phyloP scores from a whole-genome alignment of 345 rosid species.

The Lepidium aucheri region DNA sequence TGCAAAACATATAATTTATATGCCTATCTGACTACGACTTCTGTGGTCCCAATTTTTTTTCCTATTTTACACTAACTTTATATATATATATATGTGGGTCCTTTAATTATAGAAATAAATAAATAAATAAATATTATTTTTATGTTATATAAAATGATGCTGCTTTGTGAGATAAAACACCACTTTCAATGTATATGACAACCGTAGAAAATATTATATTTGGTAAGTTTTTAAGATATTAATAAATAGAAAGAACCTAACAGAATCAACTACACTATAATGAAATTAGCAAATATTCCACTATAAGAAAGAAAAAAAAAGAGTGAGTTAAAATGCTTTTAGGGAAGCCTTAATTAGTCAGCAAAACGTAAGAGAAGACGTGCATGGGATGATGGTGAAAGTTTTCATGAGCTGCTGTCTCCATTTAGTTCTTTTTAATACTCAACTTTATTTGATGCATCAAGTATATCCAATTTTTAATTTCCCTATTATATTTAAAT shows the following conservation, averaged over 20 bases:
- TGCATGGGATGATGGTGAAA: constrained; percentile 26
- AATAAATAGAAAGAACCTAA: not conserved
- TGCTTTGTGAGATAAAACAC: constrained; percentile 14
- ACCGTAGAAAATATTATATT: not conserved
- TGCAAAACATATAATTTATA: constrained; percentile 21
- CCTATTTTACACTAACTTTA: not conserved
- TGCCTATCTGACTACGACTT: constrained; percentile 21
- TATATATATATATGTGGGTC: not conserved
- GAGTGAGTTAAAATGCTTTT: constrained; percentile 2
- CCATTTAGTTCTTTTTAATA: not conserved
- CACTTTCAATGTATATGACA: constrained; percentile 3
- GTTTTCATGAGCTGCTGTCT: constrained; percentile 22
- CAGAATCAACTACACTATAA: not conserved
- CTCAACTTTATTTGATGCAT: not conserved
- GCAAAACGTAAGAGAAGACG: constrained; percentile 22
- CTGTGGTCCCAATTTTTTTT: constrained; percentile 17
- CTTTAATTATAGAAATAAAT: not conserved
- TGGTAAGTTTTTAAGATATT: not conserved
- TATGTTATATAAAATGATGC: not conserved
- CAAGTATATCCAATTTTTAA: too few species aligned
- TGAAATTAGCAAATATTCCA: not conserved
- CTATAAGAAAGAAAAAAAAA: not conserved
- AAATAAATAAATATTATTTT: too few species aligned
- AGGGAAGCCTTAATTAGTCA: constrained; percentile 17
- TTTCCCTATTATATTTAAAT: too few species aligned